Evolutionary conservation across 2,329 filamentous ascomycete species (phyloP).

Genomic region (Aspergillus hiratsukae): DNA sequence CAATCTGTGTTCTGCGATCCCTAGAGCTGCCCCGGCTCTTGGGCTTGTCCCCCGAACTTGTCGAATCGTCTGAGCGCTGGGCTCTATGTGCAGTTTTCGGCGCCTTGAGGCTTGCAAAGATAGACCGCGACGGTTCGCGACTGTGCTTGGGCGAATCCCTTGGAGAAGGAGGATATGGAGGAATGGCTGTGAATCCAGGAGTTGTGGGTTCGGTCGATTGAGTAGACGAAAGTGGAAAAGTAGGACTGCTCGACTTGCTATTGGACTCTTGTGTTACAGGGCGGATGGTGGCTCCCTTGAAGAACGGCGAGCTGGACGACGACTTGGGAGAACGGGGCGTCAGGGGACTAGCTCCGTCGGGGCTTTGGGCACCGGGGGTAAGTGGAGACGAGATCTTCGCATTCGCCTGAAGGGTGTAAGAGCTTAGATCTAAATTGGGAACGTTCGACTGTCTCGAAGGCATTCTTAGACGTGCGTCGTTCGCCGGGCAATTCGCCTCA

Average conservation of each 20-base stretch:
- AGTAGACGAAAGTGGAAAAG: constrained; percentile 25
- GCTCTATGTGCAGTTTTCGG: constrained; percentile 42
- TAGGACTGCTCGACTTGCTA: constrained; percentile 25
- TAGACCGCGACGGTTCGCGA: constrained; percentile 43
- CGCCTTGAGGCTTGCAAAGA: constrained; percentile 45
- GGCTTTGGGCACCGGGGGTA: constrained; percentile 32
- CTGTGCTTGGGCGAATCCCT: constrained; percentile 38
- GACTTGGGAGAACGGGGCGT: constrained; percentile 38
- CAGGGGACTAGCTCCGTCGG: constrained; percentile 32
- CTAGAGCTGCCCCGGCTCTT: constrained; percentile 43
- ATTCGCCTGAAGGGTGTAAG: constrained; percentile 27
- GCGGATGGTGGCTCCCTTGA: constrained; percentile 39
- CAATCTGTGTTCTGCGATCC: constrained; percentile 36
- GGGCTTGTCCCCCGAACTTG: constrained; percentile 32
- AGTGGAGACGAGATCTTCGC: constrained; percentile 29
- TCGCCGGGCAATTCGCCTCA: neutral
- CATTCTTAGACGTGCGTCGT: constrained; percentile 26
- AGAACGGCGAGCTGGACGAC: constrained; percentile 32
- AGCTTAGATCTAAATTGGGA: constrained; percentile 36
- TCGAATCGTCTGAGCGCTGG: constrained; percentile 38
- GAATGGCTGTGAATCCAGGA: constrained; percentile 43
- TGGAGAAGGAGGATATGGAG: constrained; percentile 42
- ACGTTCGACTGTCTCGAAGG: constrained; percentile 33
- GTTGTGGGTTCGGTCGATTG: constrained; percentile 29
- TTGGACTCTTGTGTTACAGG: constrained; percentile 36